Conservation (phyloP, 2,329 filamentous ascomycete genomes). For the Pestalotiopsis sp. region DNA sequence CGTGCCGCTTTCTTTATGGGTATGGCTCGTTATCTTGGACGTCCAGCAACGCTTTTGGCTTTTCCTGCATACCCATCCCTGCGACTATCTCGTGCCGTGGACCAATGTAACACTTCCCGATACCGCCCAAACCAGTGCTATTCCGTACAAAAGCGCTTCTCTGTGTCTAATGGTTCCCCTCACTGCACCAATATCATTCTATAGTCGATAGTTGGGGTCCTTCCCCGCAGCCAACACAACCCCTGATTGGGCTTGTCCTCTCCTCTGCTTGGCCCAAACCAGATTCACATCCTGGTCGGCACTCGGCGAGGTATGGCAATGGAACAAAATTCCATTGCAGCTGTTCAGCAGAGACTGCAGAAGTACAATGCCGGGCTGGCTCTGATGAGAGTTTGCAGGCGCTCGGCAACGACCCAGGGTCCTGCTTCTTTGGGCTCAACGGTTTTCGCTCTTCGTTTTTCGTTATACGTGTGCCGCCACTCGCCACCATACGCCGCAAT, state of each 20-base stretch:
- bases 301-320: neutral
- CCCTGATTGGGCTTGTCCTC: neutral
- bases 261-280: neutral
- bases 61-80: neutral
- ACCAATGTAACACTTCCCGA: neutral
- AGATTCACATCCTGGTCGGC: neutral
- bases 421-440: neutral
- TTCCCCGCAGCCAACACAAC: neutral
- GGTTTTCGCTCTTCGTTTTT: neutral
- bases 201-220: constrained; percentile 6
- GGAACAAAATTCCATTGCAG: neutral
- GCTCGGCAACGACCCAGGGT: neutral
- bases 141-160: neutral
- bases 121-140: neutral
- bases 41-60: neutral
- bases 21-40: neutral
- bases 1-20: neutral
- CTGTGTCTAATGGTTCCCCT: neutral
- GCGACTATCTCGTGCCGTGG: neutral
- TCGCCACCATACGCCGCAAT: neutral
- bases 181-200: neutral
- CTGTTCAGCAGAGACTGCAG: neutral
- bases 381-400: neutral
- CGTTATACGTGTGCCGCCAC: neutral
- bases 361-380: neutral